Base-by-base conservation (phyloP, 2,329 filamentous ascomycete species). In the Aspergillus tamarii region DNA sequence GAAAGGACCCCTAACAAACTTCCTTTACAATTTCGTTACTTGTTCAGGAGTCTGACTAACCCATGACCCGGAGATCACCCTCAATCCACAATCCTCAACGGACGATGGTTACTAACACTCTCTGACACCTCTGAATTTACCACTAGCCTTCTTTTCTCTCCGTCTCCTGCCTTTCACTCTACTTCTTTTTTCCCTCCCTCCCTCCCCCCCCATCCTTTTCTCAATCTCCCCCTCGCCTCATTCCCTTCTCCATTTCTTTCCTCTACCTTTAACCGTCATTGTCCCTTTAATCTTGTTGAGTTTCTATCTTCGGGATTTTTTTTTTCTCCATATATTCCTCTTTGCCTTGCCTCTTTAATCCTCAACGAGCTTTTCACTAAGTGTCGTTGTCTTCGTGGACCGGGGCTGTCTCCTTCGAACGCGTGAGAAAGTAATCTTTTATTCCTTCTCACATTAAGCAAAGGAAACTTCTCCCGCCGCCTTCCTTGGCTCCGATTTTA, bases 331-430 rank as follows among this genome's bases (percentile, higher is more conserved):
- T 64, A 67, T 69, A 66, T 64, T 66, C 67, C 26, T 52, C 19
- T 62, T 53, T 52, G n/a, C 10, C 16, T 52, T 52, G 48, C 59
- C 16, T 62, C 45, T 61, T 64, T 52, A 12, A 52, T 19, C 48
- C 62, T 63, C 73, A 78, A 80, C 81, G 81, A 83, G 80, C 81
- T 82, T 83, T 83, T 83, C 78, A 82, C 80, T 82, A 83, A 82
- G 81, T 80, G 76, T 83, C 80, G 81, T 82, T 81, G 74, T 70
- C 69, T 63, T 71, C 64, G 69, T 76, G 67, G 67, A 63, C 65
- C 62, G 64, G 69, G 66, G 67, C 64, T 62, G 67, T 71, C 66
- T 55, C 68, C 66, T 67, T 72, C 61, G 66, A 69, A 34, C 70
- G 67, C 67, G 72, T 71, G 73, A 68, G 50, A 63, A 56, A 60